phyloP scores from a whole-genome alignment of 805 yeast species.

The Candida hungchunana region DNA sequence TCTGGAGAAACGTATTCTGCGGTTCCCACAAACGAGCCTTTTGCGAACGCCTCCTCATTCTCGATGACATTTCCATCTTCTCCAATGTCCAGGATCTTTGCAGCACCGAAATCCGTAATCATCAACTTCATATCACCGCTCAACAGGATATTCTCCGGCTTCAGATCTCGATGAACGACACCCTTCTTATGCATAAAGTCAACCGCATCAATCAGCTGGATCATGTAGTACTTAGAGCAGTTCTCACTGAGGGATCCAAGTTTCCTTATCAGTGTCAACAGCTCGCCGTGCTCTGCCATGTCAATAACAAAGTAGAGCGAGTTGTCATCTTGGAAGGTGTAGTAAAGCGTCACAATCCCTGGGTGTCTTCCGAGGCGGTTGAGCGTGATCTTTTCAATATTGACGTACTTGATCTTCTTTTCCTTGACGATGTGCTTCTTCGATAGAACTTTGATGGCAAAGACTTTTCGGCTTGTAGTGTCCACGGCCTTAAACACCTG shows the following conservation, averaged over 20 bases:
- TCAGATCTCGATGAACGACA: conserved; percentile 88
- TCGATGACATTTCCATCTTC: conserved; percentile 19
- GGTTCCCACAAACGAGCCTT: conserved; percentile 88
- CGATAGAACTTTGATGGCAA: conserved; percentile 87
- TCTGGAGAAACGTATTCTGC: conserved; percentile 98
- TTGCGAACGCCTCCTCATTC: conserved; percentile 27
- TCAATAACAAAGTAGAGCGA: conserved; percentile 89
- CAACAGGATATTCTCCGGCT: conserved; percentile 88
- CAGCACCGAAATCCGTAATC: conserved; percentile 98
- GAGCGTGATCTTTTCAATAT: conserved; percentile 87
- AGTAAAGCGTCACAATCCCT: conserved; percentile 86
- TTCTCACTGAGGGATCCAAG: conserved; percentile 73
- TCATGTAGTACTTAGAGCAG: conserved; percentile 75
- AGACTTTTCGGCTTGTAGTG: conserved; percentile 61
- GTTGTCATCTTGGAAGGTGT: conserved; percentile 90
- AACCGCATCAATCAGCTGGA: conserved; percentile 87
- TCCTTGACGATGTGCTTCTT: conserved; percentile 92
- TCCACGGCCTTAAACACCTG: conserved; percentile 89
- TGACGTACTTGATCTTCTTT: conserved; percentile 91
- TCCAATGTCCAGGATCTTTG: conserved; percentile 55
- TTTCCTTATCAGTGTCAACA: conserved; percentile 71
- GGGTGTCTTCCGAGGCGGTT: conserved; percentile 90
- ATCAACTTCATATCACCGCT: conserved; percentile 83
- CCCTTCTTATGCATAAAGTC: conserved; percentile 85
- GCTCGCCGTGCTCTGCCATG: conserved; percentile 93